Base-by-base conservation (phyloP, 768 basidiomycete species). In the Coprinopsis strossmayeri region DNA sequence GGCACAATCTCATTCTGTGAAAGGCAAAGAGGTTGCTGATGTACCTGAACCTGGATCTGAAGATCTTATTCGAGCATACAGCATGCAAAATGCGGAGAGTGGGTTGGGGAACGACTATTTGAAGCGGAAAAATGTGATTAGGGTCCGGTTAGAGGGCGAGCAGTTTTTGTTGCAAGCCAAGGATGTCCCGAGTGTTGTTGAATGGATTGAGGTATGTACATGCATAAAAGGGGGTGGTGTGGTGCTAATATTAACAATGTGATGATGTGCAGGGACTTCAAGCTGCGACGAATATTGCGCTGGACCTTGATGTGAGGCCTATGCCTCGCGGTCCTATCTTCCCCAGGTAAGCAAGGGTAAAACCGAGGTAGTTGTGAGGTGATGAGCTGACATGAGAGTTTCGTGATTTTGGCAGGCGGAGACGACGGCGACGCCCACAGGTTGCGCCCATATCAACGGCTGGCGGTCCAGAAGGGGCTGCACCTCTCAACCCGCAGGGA, bases 61-160 rank as follows among this genome's bases (percentile, higher is more conserved):
- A 15, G 76, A 84, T 57, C 61, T 93, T 43, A 62, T 94, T 45
- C 76, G 74, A 42, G 67, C 73, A 45, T 97, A 96, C 61, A 82
- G 88, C 18, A 70, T 97, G 64, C 91, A 95, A 63, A 66, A 87
- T 56, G 91, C 92, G 5, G 94, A 97, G 72, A 91, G 90, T 52
- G 96, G 96, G 18, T 64, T 99, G 30, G 96, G 91, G 26, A 92
- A 89, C 51, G 96, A 99, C 64, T 99, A 99, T 66, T 30, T 81
- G 54, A 98, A 98, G 75, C 73, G 93, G 53, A 86, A 81, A 71
- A 89, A 98, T 63, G 95, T 98, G 38, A 92, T 98, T 27, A 76
- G 96, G 18, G 80, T 98, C 24, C 69, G 95, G 49, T 70, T 92
- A 54, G 92, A 96, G 63, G 96, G 95, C 11, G 91, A 98, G 70